Conservation (phyloP, 495 filamentous ascomycete species). For the Sporormia fimetaria region DNA sequence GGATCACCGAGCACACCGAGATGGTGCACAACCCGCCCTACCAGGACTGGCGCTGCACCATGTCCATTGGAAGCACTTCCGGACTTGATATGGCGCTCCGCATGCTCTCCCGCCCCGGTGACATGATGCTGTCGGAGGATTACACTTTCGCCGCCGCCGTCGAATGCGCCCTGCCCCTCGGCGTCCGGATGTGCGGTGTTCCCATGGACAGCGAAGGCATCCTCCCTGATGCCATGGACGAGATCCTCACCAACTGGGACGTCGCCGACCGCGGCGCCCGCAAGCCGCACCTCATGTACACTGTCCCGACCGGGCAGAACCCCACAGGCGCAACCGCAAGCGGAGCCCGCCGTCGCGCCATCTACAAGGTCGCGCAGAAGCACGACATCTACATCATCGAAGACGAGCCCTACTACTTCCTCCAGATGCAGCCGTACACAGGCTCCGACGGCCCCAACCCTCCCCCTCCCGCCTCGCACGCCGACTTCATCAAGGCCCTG, state of each 20-base stretch:
- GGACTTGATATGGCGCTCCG: conserved; percentile 66
- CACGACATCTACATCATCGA: conserved; percentile 84
- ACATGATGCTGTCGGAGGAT: conserved; percentile 70
- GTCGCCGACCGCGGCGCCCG: conserved; percentile 41
- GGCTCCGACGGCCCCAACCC: conserved; percentile 40
- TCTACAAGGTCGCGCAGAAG: conserved; percentile 68
- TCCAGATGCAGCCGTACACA: conserved; percentile 85
- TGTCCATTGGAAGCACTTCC: conserved; percentile 68
- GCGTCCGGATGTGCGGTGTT: conserved; percentile 60
- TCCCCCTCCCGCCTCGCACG: conserved; percentile 44
- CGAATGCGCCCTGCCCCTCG: conserved; percentile 69
- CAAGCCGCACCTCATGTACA: conserved; percentile 73
- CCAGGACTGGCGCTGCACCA: conserved; percentile 65
- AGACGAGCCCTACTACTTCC: conserved; percentile 92
- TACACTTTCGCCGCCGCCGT: conserved; percentile 76
- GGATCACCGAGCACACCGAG: conserved; percentile 85
- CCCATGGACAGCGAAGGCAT: conserved; percentile 70
- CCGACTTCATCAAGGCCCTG: conserved; percentile 49
- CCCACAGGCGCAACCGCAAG: conserved; percentile 80
- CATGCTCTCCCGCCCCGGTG: conserved; percentile 61
- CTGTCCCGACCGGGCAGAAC: conserved; percentile 80
- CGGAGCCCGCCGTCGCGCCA: conserved; percentile 47
- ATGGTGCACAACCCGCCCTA: conserved; percentile 66
- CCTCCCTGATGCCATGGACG: conserved; percentile 53
- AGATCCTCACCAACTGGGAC: conserved; percentile 58